Evolutionary conservation across 192 early-diverging fungal species (phyloP).

Genomic region (Diversispora eburnea): DNA sequence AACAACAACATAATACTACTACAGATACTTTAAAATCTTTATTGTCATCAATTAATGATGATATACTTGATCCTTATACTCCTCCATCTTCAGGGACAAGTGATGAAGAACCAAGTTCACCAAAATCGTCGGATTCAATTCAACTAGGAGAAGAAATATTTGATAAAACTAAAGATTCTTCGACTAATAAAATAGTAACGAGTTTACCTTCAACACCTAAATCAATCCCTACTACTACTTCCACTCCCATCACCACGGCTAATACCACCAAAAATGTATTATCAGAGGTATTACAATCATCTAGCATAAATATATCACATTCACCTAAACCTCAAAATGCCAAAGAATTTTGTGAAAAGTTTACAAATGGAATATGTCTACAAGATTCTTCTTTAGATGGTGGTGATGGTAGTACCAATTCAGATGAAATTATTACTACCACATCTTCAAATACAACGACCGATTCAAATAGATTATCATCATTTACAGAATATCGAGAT

Average conservation of each 20-base stretch:
- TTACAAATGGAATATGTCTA: constrained; percentile 21
- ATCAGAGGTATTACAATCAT: no score
- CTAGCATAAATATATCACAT: not conserved
- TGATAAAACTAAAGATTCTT: not conserved
- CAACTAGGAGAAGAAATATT: not conserved
- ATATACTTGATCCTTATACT: constrained; percentile 16
- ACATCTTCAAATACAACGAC: not conserved
- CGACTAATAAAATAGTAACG: no score
- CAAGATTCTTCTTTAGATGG: not conserved
- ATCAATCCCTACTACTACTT: not conserved
- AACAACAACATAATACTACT: not conserved
- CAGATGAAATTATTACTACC: no score
- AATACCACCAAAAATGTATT: no score
- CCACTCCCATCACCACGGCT: not conserved
- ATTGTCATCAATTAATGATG: not conserved
- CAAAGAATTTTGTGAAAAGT: constrained; percentile 29
- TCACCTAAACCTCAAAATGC: constrained; percentile 22
- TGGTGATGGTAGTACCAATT: not conserved
- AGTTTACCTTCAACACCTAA: not conserved
- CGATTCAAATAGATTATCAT: constrained; percentile 4
- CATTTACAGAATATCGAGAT: constrained; percentile 24
- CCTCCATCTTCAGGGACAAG: constrained; percentile 31
- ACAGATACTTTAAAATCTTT: no score
- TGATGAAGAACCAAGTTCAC: constrained; percentile 18
- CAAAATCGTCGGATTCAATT: not conserved